A percentile compares a stretch with the other conserved stretches of the same genome.
phyloP scores from a whole-genome alignment of 768 basidiomycete genomes.

The Boletus vermiculosoides region DNA sequence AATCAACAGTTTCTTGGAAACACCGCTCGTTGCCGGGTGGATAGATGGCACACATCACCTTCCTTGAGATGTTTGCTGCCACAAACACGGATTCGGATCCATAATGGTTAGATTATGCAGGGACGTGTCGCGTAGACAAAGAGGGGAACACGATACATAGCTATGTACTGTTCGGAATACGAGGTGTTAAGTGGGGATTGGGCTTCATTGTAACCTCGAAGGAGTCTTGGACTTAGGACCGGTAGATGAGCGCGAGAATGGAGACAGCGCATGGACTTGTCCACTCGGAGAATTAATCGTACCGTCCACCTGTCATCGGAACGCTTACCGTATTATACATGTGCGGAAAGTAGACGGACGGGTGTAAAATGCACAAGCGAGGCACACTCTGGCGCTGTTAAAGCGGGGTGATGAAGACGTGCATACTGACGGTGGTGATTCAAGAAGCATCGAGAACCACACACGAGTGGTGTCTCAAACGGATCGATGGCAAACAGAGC shows the following conservation, averaged over 20 bases:
- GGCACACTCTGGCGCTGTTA: slow-evolving; percentile 5
- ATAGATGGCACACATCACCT: slow-evolving; percentile 1
- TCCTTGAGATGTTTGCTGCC: background rate
- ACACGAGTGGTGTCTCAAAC: background rate
- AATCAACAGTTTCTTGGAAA: background rate
- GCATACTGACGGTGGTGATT: background rate
- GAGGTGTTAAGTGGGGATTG: background rate
- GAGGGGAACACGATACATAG: slow-evolving; percentile 1
- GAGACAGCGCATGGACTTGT: background rate
- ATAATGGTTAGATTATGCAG: slow-evolving; percentile 5
- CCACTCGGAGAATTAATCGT: background rate
- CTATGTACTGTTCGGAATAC: background rate
- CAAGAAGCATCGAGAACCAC: background rate
- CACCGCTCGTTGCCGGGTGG: slow-evolving; percentile 8
- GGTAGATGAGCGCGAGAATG: slow-evolving; percentile 11
- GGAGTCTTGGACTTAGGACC: background rate
- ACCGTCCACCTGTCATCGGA: background rate
- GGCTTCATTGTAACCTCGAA: slow-evolving; percentile 1
- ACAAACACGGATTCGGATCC: background rate
- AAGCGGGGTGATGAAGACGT: background rate
- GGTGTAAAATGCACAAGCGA: background rate
- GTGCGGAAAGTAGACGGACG: slow-evolving; percentile 7
- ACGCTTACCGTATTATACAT: slow-evolving; percentile 1
- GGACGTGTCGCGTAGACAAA: slow-evolving; percentile 10
- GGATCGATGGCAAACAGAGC: background rate